Evolutionary conservation across 2,329 filamentous ascomycete genomes (phyloP), one percentile per base, ranked within the genome.

Genomic region (Venturia carpophila): DNA sequence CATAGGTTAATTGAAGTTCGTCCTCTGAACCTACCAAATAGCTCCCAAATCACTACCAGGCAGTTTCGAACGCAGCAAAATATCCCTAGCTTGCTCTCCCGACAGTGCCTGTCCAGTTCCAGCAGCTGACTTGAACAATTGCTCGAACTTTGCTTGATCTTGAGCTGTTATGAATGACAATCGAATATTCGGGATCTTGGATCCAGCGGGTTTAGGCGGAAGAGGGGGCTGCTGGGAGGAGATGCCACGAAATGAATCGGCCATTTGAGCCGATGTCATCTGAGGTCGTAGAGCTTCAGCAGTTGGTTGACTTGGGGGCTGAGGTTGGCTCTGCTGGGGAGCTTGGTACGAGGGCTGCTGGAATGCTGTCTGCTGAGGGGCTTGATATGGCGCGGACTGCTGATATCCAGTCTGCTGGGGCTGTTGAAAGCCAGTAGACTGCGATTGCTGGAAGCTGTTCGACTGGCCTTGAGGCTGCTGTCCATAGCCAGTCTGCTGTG

Each of bases 101-200:
- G 92, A 91, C 81, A 99, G 86, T 64, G 92, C 89, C 71, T 92
- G 88, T 66, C 83, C 85, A 69, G 92, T 88, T 42, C 92, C 91
- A 43, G 93, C 91, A 17, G 94, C 93, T 65, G 92, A 96, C 79
- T 94, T 97, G 82, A 99, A 99, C 52, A 99, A 79, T 66, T 94
- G 94, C 80, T 99, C 94, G 71, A 99, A 99, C 78, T 96, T 97
- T 72, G 91, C 85, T 77, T 99, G 94, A 74, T 99, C 94, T 72
- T 89, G 86, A 34, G 91, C 92, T 2, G 93, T 97, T 73, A 99
- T 96, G 75, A 99, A 99, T 3, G 92, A 96, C 67, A 99, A 79
- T 62, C 94, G 85, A 69, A 97, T 95, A 74, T 90, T 97, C 37
- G 94, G 94, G 65, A 99, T 97, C 79, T 89, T 94, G 70, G 84